Evolutionary conservation across 2,329 filamentous ascomycete species (phyloP).

Genomic region (Seiridium unicorne): DNA sequence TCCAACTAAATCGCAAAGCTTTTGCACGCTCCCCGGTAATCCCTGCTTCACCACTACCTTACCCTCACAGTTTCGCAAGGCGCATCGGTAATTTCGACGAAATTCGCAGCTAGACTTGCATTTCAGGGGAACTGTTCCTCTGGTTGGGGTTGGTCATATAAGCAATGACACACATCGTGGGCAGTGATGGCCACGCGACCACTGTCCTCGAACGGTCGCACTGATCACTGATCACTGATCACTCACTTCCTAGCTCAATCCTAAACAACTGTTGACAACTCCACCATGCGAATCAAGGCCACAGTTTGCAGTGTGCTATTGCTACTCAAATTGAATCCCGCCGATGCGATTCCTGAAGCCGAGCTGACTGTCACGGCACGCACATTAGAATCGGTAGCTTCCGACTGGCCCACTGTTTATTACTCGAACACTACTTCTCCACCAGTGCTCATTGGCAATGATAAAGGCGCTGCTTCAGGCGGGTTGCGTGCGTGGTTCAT

Average conservation of each 20-base stretch:
- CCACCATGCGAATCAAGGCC: neutral
- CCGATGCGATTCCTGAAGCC: neutral
- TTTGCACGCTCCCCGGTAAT: neutral
- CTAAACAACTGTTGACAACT: too few species aligned
- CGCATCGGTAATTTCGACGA: neutral
- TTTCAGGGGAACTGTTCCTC: too few species aligned
- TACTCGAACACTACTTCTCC: constrained; percentile 23
- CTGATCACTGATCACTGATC: neutral
- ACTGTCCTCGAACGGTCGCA: too few species aligned
- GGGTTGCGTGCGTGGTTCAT: constrained; percentile 39
- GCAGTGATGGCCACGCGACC: too few species aligned
- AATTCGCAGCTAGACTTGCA: too few species aligned
- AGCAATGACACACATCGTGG: too few species aligned
- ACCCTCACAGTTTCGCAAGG: neutral
- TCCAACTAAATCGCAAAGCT: neutral
- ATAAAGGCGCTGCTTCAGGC: constrained; percentile 40
- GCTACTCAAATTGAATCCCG: neutral
- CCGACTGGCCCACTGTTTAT: constrained; percentile 39
- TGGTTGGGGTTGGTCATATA: too few species aligned
- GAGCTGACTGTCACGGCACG: constrained; percentile 22
- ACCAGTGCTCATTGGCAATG: constrained; percentile 44
- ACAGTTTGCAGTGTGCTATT: neutral
- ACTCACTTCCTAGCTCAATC: neutral
- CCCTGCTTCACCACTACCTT: neutral
- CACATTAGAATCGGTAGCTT: constrained; percentile 34